These are phyloP conservation scores for Spinellus fusiger DNA, from an alignment of 192 early-diverging fungal species.

Conservation along the genomic window DNA sequence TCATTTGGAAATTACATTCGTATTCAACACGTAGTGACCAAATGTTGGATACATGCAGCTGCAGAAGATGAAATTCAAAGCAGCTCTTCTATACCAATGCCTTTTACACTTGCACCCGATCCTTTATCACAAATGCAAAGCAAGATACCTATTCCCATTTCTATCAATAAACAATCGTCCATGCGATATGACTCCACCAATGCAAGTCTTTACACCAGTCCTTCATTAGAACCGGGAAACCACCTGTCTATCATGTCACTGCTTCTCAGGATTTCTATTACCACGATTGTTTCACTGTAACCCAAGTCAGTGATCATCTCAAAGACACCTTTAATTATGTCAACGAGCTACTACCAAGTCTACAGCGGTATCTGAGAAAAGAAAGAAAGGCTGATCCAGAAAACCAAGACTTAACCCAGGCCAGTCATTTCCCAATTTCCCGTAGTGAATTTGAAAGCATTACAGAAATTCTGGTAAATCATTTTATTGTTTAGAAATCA, in stretches of 20 bases:
- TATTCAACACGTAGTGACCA: slow-evolving; percentile 13
- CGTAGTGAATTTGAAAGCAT: slow-evolving; percentile 7
- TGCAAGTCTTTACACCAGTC: neutral
- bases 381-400: neutral
- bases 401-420: neutral
- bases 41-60: slow-evolving; percentile 16
- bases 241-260: neutral
- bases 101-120: neutral
- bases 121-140: neutral
- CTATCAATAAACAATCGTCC: neutral
- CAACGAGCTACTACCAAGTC: slow-evolving; percentile 13
- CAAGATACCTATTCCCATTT: neutral
- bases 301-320: neutral
- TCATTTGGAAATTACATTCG: slow-evolving; percentile 15
- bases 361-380: slow-evolving; percentile 14
- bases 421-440: slow-evolving; percentile 5
- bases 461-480: slow-evolving; percentile 9
- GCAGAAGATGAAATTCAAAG: slow-evolving; percentile 3
- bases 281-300: slow-evolving; percentile 19
- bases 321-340: slow-evolving; percentile 11
- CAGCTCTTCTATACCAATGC: neutral
- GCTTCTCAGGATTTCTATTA: slow-evolving; percentile 19
- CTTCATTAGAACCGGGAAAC: neutral
- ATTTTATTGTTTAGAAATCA: neutral
- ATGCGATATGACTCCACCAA: neutral